A percentile compares a stretch with the other conserved stretches of the same genome.
phyloP scores from a whole-genome alignment of 768 basidiomycete genomes.

The Rhizopogon vesiculosus region DNA sequence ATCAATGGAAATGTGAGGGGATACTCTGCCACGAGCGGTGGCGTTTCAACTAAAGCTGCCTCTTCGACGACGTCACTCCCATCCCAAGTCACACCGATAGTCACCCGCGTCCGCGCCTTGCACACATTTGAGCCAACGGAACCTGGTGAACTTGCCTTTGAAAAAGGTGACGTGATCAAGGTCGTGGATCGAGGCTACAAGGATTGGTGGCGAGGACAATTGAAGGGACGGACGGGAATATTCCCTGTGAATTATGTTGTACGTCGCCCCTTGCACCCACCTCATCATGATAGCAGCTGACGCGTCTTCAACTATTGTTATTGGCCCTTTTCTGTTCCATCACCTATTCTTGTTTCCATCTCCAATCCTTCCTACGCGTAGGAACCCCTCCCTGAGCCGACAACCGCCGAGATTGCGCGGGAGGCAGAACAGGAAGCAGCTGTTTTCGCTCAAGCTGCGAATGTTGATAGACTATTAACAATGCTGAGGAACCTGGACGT shows the following conservation, averaged over 20 bases:
- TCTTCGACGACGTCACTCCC: constrained; percentile 24
- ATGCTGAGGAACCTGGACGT: constrained; percentile 75
- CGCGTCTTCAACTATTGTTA: background rate
- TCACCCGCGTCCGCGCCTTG: constrained; percentile 83
- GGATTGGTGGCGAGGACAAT: constrained; percentile 96
- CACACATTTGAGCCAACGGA: constrained; percentile 88
- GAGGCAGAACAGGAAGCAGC: constrained; percentile 87
- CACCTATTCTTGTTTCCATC: background rate
- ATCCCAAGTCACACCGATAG: constrained; percentile 32
- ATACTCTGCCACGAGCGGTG: constrained; percentile 40
- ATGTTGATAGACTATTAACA: constrained; percentile 74
- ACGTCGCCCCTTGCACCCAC: constrained; percentile 22
- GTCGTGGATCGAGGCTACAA: constrained; percentile 92
- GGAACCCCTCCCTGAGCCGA: constrained; percentile 87
- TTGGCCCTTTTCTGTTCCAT: background rate
- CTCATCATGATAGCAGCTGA: background rate
- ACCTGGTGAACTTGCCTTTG: constrained; percentile 86
- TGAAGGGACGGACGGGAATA: constrained; percentile 87
- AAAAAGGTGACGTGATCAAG: constrained; percentile 90
- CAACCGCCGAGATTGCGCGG: constrained; percentile 63
- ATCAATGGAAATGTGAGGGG: constrained; percentile 34
- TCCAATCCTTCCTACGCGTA: constrained; percentile 19
- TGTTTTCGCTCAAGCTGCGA: constrained; percentile 82
- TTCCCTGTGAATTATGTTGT: constrained; percentile 98
- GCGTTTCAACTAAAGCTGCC: constrained; percentile 8